phyloP scores from a whole-genome alignment of 257 asterid species.

The Solanum bulbocastanum region DNA sequence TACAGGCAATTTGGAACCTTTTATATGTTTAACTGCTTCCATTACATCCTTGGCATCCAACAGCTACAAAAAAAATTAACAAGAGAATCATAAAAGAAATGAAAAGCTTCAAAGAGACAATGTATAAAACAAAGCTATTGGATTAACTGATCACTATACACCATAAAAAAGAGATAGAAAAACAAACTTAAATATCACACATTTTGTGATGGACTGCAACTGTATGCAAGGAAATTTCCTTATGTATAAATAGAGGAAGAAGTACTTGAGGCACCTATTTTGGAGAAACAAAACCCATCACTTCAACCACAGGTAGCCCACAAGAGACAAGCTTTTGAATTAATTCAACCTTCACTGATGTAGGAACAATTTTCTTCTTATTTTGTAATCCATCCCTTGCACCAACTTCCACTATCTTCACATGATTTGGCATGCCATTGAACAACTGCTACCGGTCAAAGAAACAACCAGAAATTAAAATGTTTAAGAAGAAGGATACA shows the following conservation, averaged over 20 bases:
- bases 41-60: conserved; percentile 92
- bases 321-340: conserved; percentile 59
- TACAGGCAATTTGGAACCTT: conserved; percentile 73
- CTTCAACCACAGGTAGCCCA: conserved; percentile 86
- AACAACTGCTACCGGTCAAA: conserved; percentile 35
- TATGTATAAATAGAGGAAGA: not conserved
- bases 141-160: not conserved
- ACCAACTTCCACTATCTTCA: conserved; percentile 93
- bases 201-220: not conserved
- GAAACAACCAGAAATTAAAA: not conserved
- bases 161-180: not conserved
- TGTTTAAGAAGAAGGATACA: not conserved
- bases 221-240: not conserved
- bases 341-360: conserved; percentile 63
- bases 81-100: conserved; percentile 1
- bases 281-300: conserved; percentile 92
- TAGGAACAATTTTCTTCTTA: conserved; percentile 72
- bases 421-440: conserved; percentile 55
- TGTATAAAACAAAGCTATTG: not conserved
- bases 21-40: conserved; percentile 56
- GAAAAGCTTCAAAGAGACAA: not conserved
- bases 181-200: not conserved
- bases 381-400: conserved; percentile 94
- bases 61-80: conserved; percentile 35
- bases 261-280: conserved; percentile 97